phyloP scores from a whole-genome alignment of 345 rosid genomes.

The Nephelium lappaceum region DNA sequence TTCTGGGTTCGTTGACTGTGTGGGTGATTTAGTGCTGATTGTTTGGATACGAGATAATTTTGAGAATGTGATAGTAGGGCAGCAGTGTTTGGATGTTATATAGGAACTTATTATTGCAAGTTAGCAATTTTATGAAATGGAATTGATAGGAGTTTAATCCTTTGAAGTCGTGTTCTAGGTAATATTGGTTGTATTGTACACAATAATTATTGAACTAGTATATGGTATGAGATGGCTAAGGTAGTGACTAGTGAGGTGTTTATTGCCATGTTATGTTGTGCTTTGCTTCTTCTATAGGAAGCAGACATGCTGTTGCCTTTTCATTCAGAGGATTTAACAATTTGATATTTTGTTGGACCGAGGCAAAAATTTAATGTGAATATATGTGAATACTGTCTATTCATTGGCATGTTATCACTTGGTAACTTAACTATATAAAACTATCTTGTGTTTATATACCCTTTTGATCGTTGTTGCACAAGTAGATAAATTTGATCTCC shows the following conservation, averaged over 20 bases:
- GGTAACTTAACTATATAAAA: not conserved
- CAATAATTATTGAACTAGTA: not conserved
- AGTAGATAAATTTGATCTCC: not conserved
- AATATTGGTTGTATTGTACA: not conserved
- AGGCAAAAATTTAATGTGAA: not conserved
- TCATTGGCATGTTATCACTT: not conserved
- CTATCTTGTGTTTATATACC: no score
- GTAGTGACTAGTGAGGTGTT: not conserved
- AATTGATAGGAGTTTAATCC: not conserved
- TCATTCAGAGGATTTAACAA: not conserved
- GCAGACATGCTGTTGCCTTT: not conserved
- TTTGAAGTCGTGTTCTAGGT: not conserved
- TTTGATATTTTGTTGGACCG: not conserved
- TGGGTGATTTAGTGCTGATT: slow-evolving; percentile 3
- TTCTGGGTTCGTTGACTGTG: not conserved
- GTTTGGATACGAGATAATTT: not conserved
- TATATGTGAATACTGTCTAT: not conserved
- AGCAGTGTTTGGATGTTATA: not conserved
- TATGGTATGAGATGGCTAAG: not conserved
- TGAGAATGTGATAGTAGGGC: not conserved
- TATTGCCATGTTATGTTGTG: not conserved
- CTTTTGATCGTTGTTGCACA: not conserved
- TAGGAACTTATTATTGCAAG: not conserved
- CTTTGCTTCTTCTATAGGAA: not conserved
- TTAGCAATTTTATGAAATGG: not conserved